Evolutionary conservation across 805 yeast species (phyloP), one percentile per base, ranked within the genome.

Genomic region (Spathaspora sp.): DNA sequence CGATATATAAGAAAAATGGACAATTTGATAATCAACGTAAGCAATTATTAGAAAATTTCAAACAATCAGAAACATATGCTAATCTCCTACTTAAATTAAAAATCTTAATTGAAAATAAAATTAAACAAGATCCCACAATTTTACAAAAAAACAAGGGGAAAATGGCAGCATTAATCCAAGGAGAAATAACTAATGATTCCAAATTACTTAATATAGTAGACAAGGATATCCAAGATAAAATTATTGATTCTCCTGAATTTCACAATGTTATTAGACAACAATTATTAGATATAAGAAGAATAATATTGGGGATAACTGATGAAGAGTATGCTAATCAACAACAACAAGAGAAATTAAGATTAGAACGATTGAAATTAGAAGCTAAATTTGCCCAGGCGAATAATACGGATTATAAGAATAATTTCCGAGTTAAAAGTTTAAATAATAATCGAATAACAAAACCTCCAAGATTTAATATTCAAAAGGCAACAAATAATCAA

Each of bases 101-200:
- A 46, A 58, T 75, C 23, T 61, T 79, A 61, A 72, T 80, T 2
- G 80, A 76, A 51, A 61, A 66, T 42, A 79, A 79, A 54, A 73
- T 79, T 20, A 67, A 71, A 45, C 66, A 72, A 35, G 82, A 80
- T 55, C 83, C 83, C 1, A 62, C 71, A 17, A 70, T 80, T 16
- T 60, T 80, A 18, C 61, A 70, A 55, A 71, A 78, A 57, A 80
- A 79, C 61, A 76, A 70, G 49, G 83, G 82, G 2, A 77, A 73
- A 46, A 67, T 77, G 60, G 77, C 76, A 0, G 84, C 84, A 0
- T 60, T 80, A 52, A 75, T 80, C 2, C 83, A 80, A 56, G 81
- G 83, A 1, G 78, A 76, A 35, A 71, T 80, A 45, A 69, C 78
- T 47, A 66, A 62, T 47, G 57, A 54, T 17, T 8, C 38, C 5